These are phyloP conservation scores for Aspergillus tamarii DNA, from an alignment of 2,329 filamentous ascomycete genomes.

Conservation along the genomic window DNA sequence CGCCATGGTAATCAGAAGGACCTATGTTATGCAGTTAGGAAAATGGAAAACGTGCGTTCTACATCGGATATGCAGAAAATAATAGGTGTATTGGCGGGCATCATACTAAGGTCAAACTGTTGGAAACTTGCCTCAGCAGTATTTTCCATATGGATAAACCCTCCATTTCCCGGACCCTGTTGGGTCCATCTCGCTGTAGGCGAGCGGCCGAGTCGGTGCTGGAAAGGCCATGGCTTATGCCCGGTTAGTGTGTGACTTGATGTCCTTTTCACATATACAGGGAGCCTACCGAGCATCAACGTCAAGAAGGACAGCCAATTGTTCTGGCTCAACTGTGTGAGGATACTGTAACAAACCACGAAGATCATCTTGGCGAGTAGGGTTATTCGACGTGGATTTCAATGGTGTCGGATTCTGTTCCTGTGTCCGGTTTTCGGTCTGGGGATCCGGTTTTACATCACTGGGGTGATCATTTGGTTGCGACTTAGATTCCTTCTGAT, in stretches of 20 bases:
- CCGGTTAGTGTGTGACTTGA: background rate
- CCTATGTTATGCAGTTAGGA: constrained; percentile 48
- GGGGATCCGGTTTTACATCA: constrained; percentile 22
- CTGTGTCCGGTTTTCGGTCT: constrained; percentile 22
- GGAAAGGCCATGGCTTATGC: constrained; percentile 62
- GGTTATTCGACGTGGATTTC: background rate
- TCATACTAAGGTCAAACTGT: constrained; percentile 70
- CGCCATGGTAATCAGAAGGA: constrained; percentile 75
- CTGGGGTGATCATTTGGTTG: constrained; percentile 23
- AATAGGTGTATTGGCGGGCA: constrained; percentile 3
- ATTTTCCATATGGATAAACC: constrained; percentile 75
- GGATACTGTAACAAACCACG: constrained; percentile 24
- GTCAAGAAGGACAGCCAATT: constrained; percentile 25
- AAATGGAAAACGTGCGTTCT: background rate
- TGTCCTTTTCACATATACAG: background rate
- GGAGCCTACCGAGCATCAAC: constrained; percentile 30
- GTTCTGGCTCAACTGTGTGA: constrained; percentile 27
- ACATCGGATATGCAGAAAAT: constrained; percentile 1
- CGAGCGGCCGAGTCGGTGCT: constrained; percentile 66
- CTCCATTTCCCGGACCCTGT: constrained; percentile 72
- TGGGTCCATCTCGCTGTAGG: constrained; percentile 68
- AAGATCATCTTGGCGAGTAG: background rate
- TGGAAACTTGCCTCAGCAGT: constrained; percentile 75
- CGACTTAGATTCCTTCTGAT: constrained; percentile 28
- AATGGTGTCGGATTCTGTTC: background rate